Conservation (phyloP, 257 asterid species). For the Pogostemon cablin region DNA sequence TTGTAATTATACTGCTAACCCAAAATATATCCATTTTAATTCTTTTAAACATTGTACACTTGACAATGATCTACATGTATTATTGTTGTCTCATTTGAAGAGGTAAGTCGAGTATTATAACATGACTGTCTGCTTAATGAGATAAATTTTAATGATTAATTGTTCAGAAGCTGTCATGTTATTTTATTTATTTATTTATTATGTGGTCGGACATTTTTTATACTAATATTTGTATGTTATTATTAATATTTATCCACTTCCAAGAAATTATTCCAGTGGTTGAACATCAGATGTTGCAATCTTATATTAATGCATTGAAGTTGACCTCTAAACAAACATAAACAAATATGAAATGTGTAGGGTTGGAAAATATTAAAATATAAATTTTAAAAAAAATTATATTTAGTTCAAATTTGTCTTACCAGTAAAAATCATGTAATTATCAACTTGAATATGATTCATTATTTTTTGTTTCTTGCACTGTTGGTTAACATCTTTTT, state of each 20-base stretch:
- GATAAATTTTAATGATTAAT: background rate
- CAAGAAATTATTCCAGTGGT: background rate
- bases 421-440: too few relatives aligned
- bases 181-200: background rate
- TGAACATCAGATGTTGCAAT: background rate
- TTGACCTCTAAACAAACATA: conserved; percentile 15
- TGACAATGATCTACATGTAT: background rate
- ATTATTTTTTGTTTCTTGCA: too few relatives aligned
- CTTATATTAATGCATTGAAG: background rate
- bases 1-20: too few relatives aligned
- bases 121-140: background rate
- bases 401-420: too few relatives aligned
- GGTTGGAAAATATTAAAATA: background rate
- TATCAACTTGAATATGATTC: too few relatives aligned
- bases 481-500: too few relatives aligned
- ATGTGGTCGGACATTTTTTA: background rate
- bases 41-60: too few relatives aligned
- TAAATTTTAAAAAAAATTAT: background rate
- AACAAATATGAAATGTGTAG: background rate
- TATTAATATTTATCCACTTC: background rate
- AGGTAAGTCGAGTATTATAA: background rate
- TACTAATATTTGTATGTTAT: background rate
- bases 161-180: background rate
- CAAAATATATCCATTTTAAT: too few relatives aligned
- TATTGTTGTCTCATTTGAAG: background rate